Base-by-base conservation (phyloP, 352 stramenopile species). In the Pythium myriotylum region DNA sequence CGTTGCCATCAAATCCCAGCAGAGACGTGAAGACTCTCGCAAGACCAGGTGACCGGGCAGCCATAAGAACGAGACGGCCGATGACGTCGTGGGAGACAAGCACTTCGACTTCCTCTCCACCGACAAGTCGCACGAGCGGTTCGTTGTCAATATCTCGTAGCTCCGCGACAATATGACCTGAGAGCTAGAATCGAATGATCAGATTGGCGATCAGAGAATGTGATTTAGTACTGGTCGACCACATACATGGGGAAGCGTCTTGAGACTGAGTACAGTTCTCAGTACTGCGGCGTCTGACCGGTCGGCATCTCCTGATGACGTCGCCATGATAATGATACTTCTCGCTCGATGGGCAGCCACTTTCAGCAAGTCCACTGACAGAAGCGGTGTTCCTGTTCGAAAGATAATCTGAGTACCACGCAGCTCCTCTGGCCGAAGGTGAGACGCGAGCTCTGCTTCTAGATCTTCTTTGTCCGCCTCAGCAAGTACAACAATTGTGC, bases 61-160 rank as follows among this genome's bases (percentile, higher is more conserved):
- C 91, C 81, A 95, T 94, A 20, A 96, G 59, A 39, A 96, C 89
- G 7, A 97, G 62, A 12, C 87, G 79, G 0, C 89, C 88, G 43
- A 97, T 95, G n/a, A 96, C 81, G 58, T 96, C 88, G 49, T 96
- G 84, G 1, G 85, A 94, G 14, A 95, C 88, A 2, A 96, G 48
- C 2, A 91, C 92, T 54, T 97, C 88, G 1, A 95, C 77, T 12
- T 84, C 70, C 39, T 93, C 72, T 17, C 84, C 84, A 3, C 82
- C 88, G 16, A 96, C 87, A 10, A 96, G 74, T 17, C 79, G 55
- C 19, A 96, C 70, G 22, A 96, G 61, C 16, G 85, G 76, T 17
- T 92, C 76, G 59, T 96, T 97, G 65, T 97, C 89, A 16, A 96
- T 84, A 53, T 97, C 89, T 3, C 87, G 77, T 39, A 96, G 66